Evolutionary conservation across 345 rosid species (phyloP).

Genomic region (Bruguiera parviflora): DNA sequence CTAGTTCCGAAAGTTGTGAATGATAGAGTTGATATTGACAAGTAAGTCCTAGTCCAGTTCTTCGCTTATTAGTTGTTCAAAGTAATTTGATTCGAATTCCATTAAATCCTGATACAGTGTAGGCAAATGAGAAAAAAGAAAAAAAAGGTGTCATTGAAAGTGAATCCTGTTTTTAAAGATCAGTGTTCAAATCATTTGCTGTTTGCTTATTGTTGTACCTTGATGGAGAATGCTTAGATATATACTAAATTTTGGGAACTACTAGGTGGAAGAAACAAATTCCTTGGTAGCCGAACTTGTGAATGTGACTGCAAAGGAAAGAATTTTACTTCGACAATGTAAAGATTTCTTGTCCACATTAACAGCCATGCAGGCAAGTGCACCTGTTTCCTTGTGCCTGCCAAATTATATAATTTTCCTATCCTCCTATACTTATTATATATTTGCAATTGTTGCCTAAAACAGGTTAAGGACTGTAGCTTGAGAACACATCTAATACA

Average conservation of each 20-base stretch:
- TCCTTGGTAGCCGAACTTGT: constrained; percentile 57
- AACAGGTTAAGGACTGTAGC: constrained; percentile 82
- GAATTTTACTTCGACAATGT: constrained; percentile 58
- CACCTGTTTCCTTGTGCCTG: background rate
- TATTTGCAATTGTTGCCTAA: background rate
- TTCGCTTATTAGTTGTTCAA: no score
- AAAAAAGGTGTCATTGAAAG: no score
- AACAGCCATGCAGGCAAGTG: constrained; percentile 73
- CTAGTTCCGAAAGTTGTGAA: no score
- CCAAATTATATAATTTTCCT: background rate
- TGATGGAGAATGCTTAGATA: no score
- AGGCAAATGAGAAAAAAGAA: no score
- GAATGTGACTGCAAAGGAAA: constrained; percentile 64
- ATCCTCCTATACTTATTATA: constrained; percentile 12
- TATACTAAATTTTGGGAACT: background rate
- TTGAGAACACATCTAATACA: constrained; percentile 83
- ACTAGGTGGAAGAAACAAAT: constrained; percentile 73
- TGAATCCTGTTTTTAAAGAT: no score
- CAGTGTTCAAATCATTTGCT: no score
- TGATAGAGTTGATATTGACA: no score
- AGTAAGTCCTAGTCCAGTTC: no score
- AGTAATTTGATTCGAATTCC: no score
- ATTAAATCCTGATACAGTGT: no score
- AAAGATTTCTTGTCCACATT: constrained; percentile 59
- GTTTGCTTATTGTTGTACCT: no score